These are phyloP conservation scores for Venturia aucupariae DNA, from an alignment of 2,329 filamentous ascomycete genomes.

Conservation along the genomic window DNA sequence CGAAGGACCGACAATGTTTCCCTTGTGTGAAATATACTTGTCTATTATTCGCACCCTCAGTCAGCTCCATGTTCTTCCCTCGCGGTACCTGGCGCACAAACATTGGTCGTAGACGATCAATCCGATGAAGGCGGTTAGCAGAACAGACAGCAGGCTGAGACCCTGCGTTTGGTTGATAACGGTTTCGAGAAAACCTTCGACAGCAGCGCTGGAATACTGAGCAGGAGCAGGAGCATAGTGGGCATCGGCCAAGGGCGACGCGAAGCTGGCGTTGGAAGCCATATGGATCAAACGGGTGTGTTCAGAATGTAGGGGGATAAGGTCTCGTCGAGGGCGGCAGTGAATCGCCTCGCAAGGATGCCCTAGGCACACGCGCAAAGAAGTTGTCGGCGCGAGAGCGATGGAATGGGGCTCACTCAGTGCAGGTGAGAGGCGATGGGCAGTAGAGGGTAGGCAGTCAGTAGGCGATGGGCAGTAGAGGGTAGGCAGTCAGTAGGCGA, in stretches of 20 bases:
- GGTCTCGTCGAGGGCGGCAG: neutral
- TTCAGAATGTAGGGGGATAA: neutral
- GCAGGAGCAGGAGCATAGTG: neutral
- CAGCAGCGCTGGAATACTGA: neutral
- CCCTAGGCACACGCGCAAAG: neutral
- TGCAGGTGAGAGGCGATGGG: too few species aligned
- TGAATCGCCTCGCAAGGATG: neutral
- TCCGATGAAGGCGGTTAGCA: slow-evolving; percentile 12
- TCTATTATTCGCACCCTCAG: slow-evolving; percentile 26
- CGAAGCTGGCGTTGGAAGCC: slow-evolving; percentile 13
- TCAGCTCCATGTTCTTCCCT: neutral
- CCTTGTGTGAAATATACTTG: slow-evolving; percentile 39
- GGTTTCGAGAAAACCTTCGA: neutral
- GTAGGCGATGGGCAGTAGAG: too few species aligned
- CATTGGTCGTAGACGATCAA: slow-evolving; percentile 16
- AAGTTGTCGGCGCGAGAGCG: neutral
- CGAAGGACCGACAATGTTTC: slow-evolving; percentile 36
- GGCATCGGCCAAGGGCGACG: slow-evolving; percentile 15
- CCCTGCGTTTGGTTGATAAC: slow-evolving; percentile 9
- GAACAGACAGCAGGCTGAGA: slow-evolving; percentile 1
- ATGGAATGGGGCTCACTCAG: too few species aligned
- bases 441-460: too few species aligned
- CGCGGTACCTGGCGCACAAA: slow-evolving; percentile 2
- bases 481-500: neutral
- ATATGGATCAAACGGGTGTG: slow-evolving; percentile 9